Percentiles rank a stretch among this genome's conserved stretches.
Evolutionary conservation across 805 yeast genomes (phyloP).

Genomic region (Clavispora carvajalis): DNA sequence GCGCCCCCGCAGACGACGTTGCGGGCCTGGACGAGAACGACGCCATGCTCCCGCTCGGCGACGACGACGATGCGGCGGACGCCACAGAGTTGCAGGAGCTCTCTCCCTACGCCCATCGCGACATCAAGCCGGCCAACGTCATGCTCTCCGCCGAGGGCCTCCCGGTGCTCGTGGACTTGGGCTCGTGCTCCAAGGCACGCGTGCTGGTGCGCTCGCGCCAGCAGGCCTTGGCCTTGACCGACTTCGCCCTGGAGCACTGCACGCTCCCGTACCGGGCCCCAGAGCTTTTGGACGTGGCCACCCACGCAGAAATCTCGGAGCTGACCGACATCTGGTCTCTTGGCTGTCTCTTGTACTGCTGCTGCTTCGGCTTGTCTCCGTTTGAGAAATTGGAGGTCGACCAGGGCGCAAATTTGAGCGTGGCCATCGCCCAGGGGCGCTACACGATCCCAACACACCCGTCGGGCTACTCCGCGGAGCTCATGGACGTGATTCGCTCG

Average conservation of each 20-base stretch:
- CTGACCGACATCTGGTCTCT: slow-evolving; percentile 86
- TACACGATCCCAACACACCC: slow-evolving; percentile 52
- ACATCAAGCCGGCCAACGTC: slow-evolving; percentile 84
- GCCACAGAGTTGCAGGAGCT: slow-evolving; percentile 50
- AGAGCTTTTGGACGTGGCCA: slow-evolving; percentile 72
- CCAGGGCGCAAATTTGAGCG: slow-evolving; percentile 73
- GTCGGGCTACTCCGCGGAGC: slow-evolving; percentile 45
- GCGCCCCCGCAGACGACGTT: slow-evolving; percentile 10
- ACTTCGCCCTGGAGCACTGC: slow-evolving; percentile 77
- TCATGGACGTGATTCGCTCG: slow-evolving; percentile 49
- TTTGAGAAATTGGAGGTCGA: slow-evolving; percentile 79
- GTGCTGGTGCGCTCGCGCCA: slow-evolving; percentile 51
- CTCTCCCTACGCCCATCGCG: slow-evolving; percentile 77
- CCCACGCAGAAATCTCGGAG: slow-evolving; percentile 62
- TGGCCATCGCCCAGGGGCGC: slow-evolving; percentile 69
- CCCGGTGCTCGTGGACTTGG: slow-evolving; percentile 81
- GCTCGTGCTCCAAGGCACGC: slow-evolving; percentile 68
- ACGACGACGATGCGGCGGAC: slow-evolving; percentile 20
- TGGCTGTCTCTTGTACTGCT: slow-evolving; percentile 76
- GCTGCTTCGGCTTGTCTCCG: slow-evolving; percentile 78
- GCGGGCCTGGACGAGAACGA: slow-evolving; percentile 12
- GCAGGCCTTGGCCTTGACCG: slow-evolving; percentile 73
- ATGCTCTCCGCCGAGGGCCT: slow-evolving; percentile 70
- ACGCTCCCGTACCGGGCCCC: slow-evolving; percentile 89
- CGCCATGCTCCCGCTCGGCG: slow-evolving; percentile 22